A percentile compares a stretch with the other conserved stretches of the same genome.
Evolutionary conservation across 2,329 filamentous ascomycete species (phyloP).

Genomic region (Ophiostoma perfectum): DNA sequence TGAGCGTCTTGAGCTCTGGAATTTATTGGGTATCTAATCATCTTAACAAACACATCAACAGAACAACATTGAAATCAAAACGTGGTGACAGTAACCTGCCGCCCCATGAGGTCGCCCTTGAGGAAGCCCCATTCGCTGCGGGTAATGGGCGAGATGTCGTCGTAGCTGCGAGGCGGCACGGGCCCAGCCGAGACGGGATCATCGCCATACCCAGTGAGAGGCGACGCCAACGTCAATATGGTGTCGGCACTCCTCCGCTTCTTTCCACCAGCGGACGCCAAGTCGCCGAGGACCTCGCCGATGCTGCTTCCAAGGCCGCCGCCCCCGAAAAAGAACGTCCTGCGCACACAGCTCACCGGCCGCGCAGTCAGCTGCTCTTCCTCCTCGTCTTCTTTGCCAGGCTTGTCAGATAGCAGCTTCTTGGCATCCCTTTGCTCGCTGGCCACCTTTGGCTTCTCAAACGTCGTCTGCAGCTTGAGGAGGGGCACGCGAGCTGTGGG

Average conservation of each 20-base stretch:
- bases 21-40: constrained; percentile 12
- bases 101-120: constrained; percentile 45
- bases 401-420: no score
- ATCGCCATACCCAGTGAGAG: not conserved
- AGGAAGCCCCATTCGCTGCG: constrained; percentile 59
- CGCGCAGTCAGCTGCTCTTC: constrained; percentile 38
- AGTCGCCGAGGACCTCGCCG: constrained; percentile 38
- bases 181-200: constrained; percentile 31
- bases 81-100: constrained; percentile 48
- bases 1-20: not conserved
- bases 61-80: constrained; percentile 33
- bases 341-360: constrained; percentile 32
- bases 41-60: not conserved
- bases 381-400: constrained; percentile 16
- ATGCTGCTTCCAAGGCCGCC: constrained; percentile 32
- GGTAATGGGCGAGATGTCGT: constrained; percentile 59
- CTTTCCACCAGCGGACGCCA: not conserved
- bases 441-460: constrained; percentile 16
- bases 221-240: constrained; percentile 5
- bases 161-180: constrained; percentile 54
- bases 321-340: constrained; percentile 29
- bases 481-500: constrained; percentile 26
- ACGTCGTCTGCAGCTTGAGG: constrained; percentile 41
- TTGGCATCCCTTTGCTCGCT: not conserved
- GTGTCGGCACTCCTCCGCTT: constrained; percentile 18